Conservation (phyloP, 495 filamentous ascomycete genomes). For the Daldinia decipiens region DNA sequence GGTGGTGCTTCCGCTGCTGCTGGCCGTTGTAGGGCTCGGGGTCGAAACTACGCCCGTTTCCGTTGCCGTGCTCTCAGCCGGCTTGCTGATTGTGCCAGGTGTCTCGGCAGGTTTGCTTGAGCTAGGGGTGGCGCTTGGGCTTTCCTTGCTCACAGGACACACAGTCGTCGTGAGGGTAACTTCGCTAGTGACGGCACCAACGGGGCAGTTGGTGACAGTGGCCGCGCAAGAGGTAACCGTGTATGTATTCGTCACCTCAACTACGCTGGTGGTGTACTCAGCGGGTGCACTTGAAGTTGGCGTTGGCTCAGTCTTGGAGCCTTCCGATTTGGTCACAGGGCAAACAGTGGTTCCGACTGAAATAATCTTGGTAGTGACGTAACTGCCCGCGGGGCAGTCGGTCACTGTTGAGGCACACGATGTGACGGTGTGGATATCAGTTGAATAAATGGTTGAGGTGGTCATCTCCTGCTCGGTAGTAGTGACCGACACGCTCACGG, state of each 20-base stretch:
- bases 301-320: constrained; percentile 20
- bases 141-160: constrained; percentile 44
- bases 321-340: constrained; percentile 33
- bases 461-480: constrained; percentile 24
- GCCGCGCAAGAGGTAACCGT: constrained; percentile 70
- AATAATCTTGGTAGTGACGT: constrained; percentile 39
- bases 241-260: constrained; percentile 47
- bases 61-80: background rate
- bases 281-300: constrained; percentile 20
- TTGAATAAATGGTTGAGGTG: constrained; percentile 45
- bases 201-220: constrained; percentile 66
- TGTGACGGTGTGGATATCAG: constrained; percentile 61
- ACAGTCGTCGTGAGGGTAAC: constrained; percentile 48
- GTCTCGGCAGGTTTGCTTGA: constrained; percentile 9
- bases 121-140: background rate
- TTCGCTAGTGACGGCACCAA: constrained; percentile 44
- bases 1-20: background rate
- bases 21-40: constrained; percentile 5
- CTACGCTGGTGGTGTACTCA: constrained; percentile 32
- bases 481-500: constrained; percentile 24
- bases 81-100: constrained; percentile 9
- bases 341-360: constrained; percentile 49
- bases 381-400: constrained; percentile 58
- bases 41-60: constrained; percentile 11
- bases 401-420: constrained; percentile 69